Conservation (phyloP, 2,329 filamentous ascomycete species). For the Fusarium illudens region DNA sequence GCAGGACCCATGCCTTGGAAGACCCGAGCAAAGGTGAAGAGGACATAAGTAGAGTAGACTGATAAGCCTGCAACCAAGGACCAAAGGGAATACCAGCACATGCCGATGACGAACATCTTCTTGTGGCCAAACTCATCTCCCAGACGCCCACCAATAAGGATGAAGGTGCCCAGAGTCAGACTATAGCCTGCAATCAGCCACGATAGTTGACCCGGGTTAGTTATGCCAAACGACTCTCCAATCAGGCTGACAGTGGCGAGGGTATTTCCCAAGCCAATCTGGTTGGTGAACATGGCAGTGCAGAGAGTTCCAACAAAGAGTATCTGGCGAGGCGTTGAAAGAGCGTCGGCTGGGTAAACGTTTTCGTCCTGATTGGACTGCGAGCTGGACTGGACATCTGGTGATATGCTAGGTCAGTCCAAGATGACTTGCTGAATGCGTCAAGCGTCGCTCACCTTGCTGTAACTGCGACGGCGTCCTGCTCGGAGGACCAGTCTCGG, state of each 20-base stretch:
- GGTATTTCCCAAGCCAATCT: constrained; percentile 3
- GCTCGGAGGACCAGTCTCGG: not conserved
- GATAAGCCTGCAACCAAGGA: constrained; percentile 53
- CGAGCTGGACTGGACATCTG: constrained; percentile 1
- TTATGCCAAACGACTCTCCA: constrained; percentile 4
- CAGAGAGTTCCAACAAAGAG: constrained; percentile 16
- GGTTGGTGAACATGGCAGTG: constrained; percentile 11
- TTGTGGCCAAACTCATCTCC: constrained; percentile 64
- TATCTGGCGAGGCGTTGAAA: constrained; percentile 7
- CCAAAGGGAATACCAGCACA: constrained; percentile 60
- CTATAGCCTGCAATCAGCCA: constrained; percentile 4
- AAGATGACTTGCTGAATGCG: not conserved
- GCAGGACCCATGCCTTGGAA: constrained; percentile 65
- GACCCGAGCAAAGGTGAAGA: constrained; percentile 58
- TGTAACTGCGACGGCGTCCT: not conserved
- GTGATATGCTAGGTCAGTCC: not conserved
- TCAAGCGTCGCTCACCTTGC: not conserved
- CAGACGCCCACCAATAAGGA: constrained; percentile 60
- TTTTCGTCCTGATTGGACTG: not conserved
- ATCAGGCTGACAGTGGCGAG: constrained; percentile 4
- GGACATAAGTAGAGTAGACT: constrained; percentile 47
- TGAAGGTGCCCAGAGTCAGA: constrained; percentile 49
- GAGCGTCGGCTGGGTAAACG: constrained; percentile 1
- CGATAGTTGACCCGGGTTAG: constrained; percentile 2
- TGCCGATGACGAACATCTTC: constrained; percentile 59